Percentiles rank a stretch among this genome's conserved stretches.
Evolutionary conservation across 129 eudicot genomes (phyloP).

Genomic region (Rutidosis leptorrhynchoides): DNA sequence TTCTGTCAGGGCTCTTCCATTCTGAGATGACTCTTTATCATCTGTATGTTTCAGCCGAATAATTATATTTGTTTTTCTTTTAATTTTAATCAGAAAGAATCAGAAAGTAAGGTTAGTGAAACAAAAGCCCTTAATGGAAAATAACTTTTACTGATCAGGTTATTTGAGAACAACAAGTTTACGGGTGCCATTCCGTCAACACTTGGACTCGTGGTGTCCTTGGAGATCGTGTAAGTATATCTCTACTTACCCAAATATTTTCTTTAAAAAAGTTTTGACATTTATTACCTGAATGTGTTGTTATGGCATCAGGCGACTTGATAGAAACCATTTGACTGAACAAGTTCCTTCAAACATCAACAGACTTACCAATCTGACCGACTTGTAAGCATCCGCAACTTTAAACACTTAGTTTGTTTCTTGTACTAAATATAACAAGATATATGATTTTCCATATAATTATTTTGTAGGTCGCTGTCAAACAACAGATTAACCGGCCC

Average conservation of each 20-base stretch:
- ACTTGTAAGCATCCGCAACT: constrained; percentile 18
- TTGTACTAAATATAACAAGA: not conserved
- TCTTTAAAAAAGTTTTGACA: not conserved
- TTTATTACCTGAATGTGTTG: not conserved
- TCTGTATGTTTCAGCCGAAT: constrained; percentile 40
- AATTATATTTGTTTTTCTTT: not conserved
- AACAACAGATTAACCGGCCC: constrained; percentile 31
- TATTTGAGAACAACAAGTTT: constrained; percentile 22
- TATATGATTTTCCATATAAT: not conserved
- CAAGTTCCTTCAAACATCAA: constrained; percentile 32
- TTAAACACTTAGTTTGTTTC: not conserved
- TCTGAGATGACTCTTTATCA: constrained; percentile 52
- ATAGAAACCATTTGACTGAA: constrained; percentile 23
- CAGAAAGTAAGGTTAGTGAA: no score
- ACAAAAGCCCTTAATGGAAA: not conserved
- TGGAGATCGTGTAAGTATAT: constrained; percentile 22
- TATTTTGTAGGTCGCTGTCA: constrained; percentile 28
- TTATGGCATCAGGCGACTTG: constrained; percentile 29
- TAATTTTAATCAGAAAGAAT: no score
- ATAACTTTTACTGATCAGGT: not conserved
- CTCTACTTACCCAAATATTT: not conserved
- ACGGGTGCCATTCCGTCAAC: constrained; percentile 13
- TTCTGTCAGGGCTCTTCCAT: constrained; percentile 50
- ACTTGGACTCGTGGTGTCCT: constrained; percentile 6
- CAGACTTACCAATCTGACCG: constrained; percentile 21